Evolutionary conservation across 306 rosid species (phyloP).

Genomic region (Quillaja saponaria): DNA sequence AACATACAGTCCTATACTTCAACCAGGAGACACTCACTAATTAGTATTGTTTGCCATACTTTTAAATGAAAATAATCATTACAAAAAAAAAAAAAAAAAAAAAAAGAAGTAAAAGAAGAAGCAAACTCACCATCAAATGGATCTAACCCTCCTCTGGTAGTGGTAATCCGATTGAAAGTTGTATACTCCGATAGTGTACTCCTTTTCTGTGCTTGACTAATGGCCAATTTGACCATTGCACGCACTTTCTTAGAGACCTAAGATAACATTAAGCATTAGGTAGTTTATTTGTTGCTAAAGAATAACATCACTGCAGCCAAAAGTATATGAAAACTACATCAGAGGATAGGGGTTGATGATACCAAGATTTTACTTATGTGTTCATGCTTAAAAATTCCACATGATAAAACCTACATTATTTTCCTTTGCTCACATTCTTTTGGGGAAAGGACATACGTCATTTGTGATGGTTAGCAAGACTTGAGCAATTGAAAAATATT

Average conservation of each 20-base stretch:
- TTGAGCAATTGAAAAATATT: slow-evolving; percentile 3
- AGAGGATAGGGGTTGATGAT: background rate
- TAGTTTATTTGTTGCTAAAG: slow-evolving; percentile 23
- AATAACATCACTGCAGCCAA: slow-evolving; percentile 12
- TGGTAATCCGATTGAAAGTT: slow-evolving; percentile 67
- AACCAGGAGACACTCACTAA: background rate
- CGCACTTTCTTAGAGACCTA: slow-evolving; percentile 84
- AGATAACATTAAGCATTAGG: slow-evolving; percentile 25
- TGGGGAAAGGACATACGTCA: slow-evolving; percentile 8
- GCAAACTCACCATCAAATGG: slow-evolving; percentile 75
- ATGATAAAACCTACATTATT: background rate
- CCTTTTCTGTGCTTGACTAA: slow-evolving; percentile 84
- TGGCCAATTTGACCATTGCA: slow-evolving; percentile 83
- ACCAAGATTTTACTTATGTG: slow-evolving; percentile 19
- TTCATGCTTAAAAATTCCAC: background rate
- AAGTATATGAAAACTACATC: slow-evolving; percentile 1
- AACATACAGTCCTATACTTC: background rate
- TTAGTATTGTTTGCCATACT: slow-evolving; percentile 5
- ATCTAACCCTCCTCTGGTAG: slow-evolving; percentile 69
- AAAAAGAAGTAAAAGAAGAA: slow-evolving; percentile 17
- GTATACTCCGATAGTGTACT: slow-evolving; percentile 71
- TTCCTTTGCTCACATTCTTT: background rate
- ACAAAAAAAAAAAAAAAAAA: slow-evolving; percentile 5
- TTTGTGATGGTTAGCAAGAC: slow-evolving; percentile 14
- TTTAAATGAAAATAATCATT: background rate